Evolutionary conservation across 768 basidiomycete species (phyloP).

Genomic region (Chalciporus sphaerocephalus): DNA sequence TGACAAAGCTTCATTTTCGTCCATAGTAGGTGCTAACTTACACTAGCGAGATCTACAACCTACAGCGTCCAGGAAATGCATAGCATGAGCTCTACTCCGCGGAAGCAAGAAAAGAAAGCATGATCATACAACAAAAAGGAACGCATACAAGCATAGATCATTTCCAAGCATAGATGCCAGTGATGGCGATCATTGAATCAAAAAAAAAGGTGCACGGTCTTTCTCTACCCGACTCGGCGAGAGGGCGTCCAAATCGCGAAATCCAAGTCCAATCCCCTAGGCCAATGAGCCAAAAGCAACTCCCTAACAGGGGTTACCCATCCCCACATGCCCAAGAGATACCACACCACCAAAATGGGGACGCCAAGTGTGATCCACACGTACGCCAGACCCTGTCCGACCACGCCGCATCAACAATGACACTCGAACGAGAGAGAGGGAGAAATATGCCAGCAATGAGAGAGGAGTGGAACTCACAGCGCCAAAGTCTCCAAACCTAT

Average conservation of each 20-base stretch:
- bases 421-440: not conserved
- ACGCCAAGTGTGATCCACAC: not conserved
- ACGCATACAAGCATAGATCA: not conserved
- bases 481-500: conserved; percentile 16
- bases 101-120: not conserved
- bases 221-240: not conserved
- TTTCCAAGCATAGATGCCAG: not conserved
- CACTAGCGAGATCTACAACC: too few species aligned
- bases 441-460: not conserved
- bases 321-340: not conserved
- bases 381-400: not conserved
- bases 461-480: conserved; percentile 6
- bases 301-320: not conserved
- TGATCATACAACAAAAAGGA: not conserved
- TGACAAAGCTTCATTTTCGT: too few species aligned
- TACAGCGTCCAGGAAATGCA: not conserved
- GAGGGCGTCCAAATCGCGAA: not conserved
- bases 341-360: not conserved
- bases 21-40: too few species aligned
- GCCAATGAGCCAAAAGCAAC: not conserved
- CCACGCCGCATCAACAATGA: not conserved
- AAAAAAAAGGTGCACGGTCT: not conserved
- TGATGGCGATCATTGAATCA: too few species aligned
- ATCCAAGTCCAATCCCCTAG: not conserved
- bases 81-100: not conserved